Percentiles rank a stretch among this genome's conserved stretches.
These are phyloP conservation scores for Mycena leptocephala DNA, from an alignment of 768 basidiomycete genomes.

Conservation along the genomic window DNA sequence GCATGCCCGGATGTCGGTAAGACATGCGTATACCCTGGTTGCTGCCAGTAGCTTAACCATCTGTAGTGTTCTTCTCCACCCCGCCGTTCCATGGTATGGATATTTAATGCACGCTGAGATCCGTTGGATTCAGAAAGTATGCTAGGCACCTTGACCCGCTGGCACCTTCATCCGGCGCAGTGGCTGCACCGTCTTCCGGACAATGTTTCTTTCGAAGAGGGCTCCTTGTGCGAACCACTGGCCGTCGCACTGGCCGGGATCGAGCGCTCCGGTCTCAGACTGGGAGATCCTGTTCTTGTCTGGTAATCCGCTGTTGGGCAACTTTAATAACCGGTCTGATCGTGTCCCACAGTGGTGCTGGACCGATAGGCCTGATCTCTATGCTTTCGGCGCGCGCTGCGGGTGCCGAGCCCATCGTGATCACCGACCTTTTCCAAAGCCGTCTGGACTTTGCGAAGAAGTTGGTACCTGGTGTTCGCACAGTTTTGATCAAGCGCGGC, in stretches of 20 bases:
- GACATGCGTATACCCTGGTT: background rate
- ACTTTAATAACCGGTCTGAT: background rate
- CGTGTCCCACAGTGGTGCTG: slow-evolving; percentile 67
- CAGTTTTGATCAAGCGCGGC: slow-evolving; percentile 69
- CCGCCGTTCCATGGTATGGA: slow-evolving; percentile 75
- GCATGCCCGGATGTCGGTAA: slow-evolving; percentile 63
- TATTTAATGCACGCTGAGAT: background rate
- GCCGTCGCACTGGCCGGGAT: slow-evolving; percentile 80
- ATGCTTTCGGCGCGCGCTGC: slow-evolving; percentile 78
- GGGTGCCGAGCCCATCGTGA: slow-evolving; percentile 79
- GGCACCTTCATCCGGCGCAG: slow-evolving; percentile 78
- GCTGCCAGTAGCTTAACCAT: background rate
- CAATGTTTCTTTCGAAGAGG: slow-evolving; percentile 76
- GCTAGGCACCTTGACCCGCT: slow-evolving; percentile 74
- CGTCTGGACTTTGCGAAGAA: slow-evolving; percentile 79
- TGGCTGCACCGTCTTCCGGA: slow-evolving; percentile 80
- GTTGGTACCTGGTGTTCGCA: slow-evolving; percentile 71
- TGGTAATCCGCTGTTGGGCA: slow-evolving; percentile 56
- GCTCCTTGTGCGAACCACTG: slow-evolving; percentile 77
- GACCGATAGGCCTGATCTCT: slow-evolving; percentile 77
- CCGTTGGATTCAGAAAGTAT: slow-evolving; percentile 10
- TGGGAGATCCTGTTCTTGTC: slow-evolving; percentile 75
- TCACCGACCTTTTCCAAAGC: slow-evolving; percentile 77
- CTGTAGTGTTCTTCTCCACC: slow-evolving; percentile 76
- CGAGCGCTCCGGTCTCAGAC: slow-evolving; percentile 74